Conservation (phyloP, 2,329 filamentous ascomycete species). For the Dactylellina cionopaga region DNA sequence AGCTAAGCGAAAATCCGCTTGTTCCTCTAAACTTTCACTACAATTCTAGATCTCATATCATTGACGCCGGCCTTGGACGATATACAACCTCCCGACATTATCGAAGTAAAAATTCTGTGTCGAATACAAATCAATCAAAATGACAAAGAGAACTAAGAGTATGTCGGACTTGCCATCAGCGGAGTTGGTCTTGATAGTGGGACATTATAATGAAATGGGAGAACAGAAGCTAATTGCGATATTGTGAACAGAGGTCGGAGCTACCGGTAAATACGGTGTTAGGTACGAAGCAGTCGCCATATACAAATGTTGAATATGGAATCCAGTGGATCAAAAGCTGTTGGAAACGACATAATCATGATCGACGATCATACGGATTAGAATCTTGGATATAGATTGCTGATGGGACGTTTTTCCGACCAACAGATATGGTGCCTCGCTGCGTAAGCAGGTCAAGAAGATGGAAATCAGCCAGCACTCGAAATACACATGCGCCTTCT, state of each 20-base stretch:
- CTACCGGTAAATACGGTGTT: slow-evolving; percentile 98
- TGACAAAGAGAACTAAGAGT: slow-evolving; percentile 94
- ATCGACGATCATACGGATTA: not conserved
- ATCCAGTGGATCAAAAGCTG: slow-evolving; percentile 41
- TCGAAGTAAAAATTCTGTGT: slow-evolving; percentile 40
- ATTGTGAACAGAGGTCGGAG: slow-evolving; percentile 77
- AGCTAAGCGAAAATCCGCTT: slow-evolving; percentile 49
- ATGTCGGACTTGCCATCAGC: slow-evolving; percentile 31
- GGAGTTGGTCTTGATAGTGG: slow-evolving; percentile 19
- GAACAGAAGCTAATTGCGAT: slow-evolving; percentile 58
- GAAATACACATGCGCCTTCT: slow-evolving; percentile 97
- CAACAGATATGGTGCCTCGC: slow-evolving; percentile 92
- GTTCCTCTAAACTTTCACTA: slow-evolving; percentile 37
- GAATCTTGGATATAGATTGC: slow-evolving; percentile 13
- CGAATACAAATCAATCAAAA: slow-evolving; percentile 68
- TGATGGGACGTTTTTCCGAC: slow-evolving; percentile 36
- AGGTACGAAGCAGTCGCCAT: slow-evolving; percentile 71
- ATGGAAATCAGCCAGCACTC: slow-evolving; percentile 99
- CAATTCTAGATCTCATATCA: slow-evolving; percentile 33
- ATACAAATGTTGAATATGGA: slow-evolving; percentile 14
- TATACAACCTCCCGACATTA: slow-evolving; percentile 54
- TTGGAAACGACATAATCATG: slow-evolving; percentile 30
- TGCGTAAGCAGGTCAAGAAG: slow-evolving; percentile 99
- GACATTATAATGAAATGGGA: not conserved
- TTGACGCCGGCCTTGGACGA: slow-evolving; percentile 14